Evolutionary conservation across 2,329 filamentous ascomycete genomes (phyloP), one percentile per base, ranked within the genome.

Genomic region (Fusarium goolgardi): DNA sequence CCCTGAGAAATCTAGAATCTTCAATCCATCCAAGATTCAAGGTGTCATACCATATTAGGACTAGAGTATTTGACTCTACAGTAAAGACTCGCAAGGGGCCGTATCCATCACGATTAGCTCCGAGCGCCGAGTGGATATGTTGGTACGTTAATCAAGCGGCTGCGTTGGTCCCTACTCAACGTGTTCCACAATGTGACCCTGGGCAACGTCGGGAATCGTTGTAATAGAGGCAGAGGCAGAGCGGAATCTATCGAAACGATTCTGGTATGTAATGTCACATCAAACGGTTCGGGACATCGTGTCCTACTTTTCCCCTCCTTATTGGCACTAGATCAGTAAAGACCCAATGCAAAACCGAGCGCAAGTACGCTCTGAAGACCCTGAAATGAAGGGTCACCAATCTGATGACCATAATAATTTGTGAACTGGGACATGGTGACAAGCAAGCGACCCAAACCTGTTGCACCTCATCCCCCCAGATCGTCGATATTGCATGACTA

Each of bases 91-190:
- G 37, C 50, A 67, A 39, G 64, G 55, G 65, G 32, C 65, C 23
- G 43, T 32, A 37, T 46, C 53, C 40, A 65, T 65, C 54, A 53
- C 64, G 59, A 68, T 69, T 65, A 68, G 64, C 65, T 55, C 61
- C 57, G 45, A 37, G 46, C 34, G 25, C 21, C n/a, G 53, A 41
- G 66, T 69, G 65, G 56, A 50, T 52, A 63, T 54, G 37, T 40
- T 27, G 27, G 27, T 27, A 55, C 49, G 49, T 59, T 65, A 55
- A 69, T 69, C 56, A 43, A 50, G 56, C 65, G 49, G 61, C 56
- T 66, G 45, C 34, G 39, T 50, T 69, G 65, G 61, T 46, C 66
- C 61, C 35, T 68, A 55, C 59, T 55, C 60, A 61, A 39, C 61
- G 27, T 55, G 43, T 50, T 50, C 55, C 41, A 50, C 46, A 47